Percentiles rank a stretch among this genome's conserved stretches.
phyloP scores from a whole-genome alignment of 2,329 filamentous ascomycete species.

The Aspergillus viridinutans region DNA sequence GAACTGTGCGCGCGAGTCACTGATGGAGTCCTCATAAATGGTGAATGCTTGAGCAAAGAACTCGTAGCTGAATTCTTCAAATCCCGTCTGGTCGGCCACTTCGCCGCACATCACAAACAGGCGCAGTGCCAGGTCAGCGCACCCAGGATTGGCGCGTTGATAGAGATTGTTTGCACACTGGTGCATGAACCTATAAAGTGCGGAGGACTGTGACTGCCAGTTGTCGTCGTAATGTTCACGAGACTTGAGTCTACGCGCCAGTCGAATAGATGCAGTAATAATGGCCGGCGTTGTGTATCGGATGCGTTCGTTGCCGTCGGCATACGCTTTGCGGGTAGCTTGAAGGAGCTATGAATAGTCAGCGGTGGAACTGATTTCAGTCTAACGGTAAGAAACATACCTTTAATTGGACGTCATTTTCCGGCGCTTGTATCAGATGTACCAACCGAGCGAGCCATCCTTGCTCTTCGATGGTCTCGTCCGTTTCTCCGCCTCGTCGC shows the following conservation, averaged over 20 bases:
- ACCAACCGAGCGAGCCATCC: slow-evolving; percentile 92
- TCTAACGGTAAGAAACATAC: slow-evolving; percentile 27
- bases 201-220: slow-evolving; percentile 68
- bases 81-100: slow-evolving; percentile 83
- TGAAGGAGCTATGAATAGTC: slow-evolving; percentile 63
- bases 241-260: slow-evolving; percentile 82
- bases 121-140: slow-evolving; percentile 81
- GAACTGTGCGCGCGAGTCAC: slow-evolving; percentile 94
- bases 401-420: slow-evolving; percentile 93
- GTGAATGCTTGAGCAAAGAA: slow-evolving; percentile 98
- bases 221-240: slow-evolving; percentile 83
- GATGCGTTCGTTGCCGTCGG: slow-evolving; percentile 89
- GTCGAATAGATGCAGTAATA: slow-evolving; percentile 82
- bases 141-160: slow-evolving; percentile 73
- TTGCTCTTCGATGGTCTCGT: slow-evolving; percentile 97
- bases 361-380: slow-evolving; percentile 8
- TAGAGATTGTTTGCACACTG: slow-evolving; percentile 82
- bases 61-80: slow-evolving; percentile 95
- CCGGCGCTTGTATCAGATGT: slow-evolving; percentile 74
- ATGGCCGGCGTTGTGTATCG: slow-evolving; percentile 92
- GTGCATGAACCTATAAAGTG: slow-evolving; percentile 94
- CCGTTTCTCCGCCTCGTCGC: slow-evolving; percentile 79
- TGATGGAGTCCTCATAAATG: slow-evolving; percentile 93
- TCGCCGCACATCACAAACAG: slow-evolving; percentile 90
- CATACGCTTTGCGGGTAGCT: slow-evolving; percentile 77